Conservation (phyloP, 176 grass and related monocot species). For the Phoenix roebelenii region DNA sequence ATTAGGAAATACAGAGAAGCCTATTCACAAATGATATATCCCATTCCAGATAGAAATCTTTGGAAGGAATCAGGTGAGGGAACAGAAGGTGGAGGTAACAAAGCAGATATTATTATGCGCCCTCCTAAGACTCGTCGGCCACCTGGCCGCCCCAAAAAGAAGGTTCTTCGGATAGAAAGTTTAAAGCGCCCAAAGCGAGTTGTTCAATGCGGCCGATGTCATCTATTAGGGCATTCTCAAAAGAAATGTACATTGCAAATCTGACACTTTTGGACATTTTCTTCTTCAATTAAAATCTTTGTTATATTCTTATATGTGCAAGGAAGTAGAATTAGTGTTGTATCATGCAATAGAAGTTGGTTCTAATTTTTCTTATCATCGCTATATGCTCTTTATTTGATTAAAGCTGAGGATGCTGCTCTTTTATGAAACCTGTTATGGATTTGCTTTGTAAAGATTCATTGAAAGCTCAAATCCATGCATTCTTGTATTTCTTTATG, state of each 20-base stretch:
- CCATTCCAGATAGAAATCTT: conserved; percentile 58
- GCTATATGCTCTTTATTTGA: no score
- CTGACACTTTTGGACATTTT: conserved; percentile 23
- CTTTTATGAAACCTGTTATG: no score
- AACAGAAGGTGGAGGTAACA: conserved; percentile 27
- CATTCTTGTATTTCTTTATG: no score
- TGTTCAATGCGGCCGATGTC: conserved; percentile 80
- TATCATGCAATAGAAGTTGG: no score
- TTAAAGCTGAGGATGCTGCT: no score
- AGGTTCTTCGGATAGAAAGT: conserved; percentile 89
- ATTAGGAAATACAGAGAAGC: conserved; percentile 66
- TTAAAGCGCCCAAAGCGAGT: conserved; percentile 86
- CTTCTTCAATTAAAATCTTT: neutral
- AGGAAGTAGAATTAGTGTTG: neutral
- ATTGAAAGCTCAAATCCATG: no score
- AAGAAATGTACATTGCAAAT: conserved; percentile 71
- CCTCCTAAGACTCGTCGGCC: conserved; percentile 74
- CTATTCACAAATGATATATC: conserved; percentile 67
- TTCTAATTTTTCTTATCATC: no score
- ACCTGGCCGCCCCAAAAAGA: conserved; percentile 95
- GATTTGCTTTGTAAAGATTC: no score
- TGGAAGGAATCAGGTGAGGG: conserved; percentile 43
- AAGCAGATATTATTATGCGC: conserved; percentile 47
- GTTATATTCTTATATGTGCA: neutral
- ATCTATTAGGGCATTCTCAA: conserved; percentile 91